Percentiles rank a stretch among this genome's conserved stretches.
These are phyloP conservation scores for Marchantia polymorpha DNA, from an alignment of 225 moss, liverwort and hornwort genomes.

Conservation along the genomic window DNA sequence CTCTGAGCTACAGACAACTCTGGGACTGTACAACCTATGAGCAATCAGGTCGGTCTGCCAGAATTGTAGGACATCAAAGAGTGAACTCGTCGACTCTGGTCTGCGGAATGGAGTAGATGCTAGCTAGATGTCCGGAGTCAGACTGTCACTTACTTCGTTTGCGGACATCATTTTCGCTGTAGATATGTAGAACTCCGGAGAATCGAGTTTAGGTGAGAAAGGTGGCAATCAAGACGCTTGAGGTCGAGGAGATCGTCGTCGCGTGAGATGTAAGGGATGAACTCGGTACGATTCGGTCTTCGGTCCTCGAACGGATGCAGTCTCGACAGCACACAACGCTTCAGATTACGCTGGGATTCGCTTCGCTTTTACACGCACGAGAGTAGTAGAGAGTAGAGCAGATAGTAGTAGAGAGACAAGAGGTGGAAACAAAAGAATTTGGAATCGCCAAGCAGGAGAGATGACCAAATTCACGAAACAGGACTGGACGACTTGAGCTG, in stretches of 20 bases:
- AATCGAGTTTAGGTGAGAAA: background rate
- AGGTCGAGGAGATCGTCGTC: conserved; percentile 24
- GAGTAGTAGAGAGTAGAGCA: conserved; percentile 1
- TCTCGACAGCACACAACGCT: conserved; percentile 13
- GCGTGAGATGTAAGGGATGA: background rate
- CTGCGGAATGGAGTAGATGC: too few species aligned
- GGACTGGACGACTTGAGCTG: conserved; percentile 11
- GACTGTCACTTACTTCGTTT: conserved; percentile 32
- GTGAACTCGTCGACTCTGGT: too few species aligned
- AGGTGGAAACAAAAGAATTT: background rate
- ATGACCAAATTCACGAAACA: conserved; percentile 12
- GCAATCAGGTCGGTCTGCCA: too few species aligned
- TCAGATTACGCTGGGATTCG: conserved; percentile 5
- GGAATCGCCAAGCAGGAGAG: conserved; percentile 21
- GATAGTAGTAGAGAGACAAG: background rate
- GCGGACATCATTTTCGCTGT: conserved; percentile 44
- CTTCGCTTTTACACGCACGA: conserved; percentile 1
- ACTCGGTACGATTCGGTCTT: background rate
- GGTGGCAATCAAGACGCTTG: background rate
- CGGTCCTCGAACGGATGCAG: conserved; percentile 9
- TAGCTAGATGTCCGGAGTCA: background rate
- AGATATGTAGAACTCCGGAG: conserved; percentile 15
- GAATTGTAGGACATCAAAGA: too few species aligned
- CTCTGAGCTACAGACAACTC: too few species aligned
- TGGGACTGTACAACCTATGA: too few species aligned